A percentile compares a stretch with the other conserved stretches of the same genome.
Evolutionary conservation across 1,284 basidiomycete genomes (phyloP).

Genomic region (Ganoderma meredithae): DNA sequence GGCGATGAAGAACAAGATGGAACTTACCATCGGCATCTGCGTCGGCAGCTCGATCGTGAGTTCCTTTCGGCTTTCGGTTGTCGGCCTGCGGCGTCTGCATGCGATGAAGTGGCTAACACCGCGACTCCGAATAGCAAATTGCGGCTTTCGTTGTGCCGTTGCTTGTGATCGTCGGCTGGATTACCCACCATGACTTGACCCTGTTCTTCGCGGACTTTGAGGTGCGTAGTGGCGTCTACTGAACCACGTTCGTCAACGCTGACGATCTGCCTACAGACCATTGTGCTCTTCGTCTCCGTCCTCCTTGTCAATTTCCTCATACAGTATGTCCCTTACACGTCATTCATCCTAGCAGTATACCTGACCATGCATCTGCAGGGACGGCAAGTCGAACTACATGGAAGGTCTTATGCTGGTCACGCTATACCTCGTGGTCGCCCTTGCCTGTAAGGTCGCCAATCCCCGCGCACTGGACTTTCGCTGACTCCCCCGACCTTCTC

Average conservation of each 20-base stretch:
- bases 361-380: slow-evolving; percentile 47
- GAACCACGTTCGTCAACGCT: slow-evolving; percentile 19
- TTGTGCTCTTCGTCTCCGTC: slow-evolving; percentile 85
- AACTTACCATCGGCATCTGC: slow-evolving; percentile 87
- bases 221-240: slow-evolving; percentile 44
- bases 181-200: slow-evolving; percentile 80
- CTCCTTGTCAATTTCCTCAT: slow-evolving; percentile 83
- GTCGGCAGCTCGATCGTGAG: slow-evolving; percentile 89
- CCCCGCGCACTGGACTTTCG: not conserved
- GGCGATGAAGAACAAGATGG: slow-evolving; percentile 90
- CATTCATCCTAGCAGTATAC: not conserved
- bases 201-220: slow-evolving; percentile 86
- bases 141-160: slow-evolving; percentile 88
- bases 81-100: not conserved
- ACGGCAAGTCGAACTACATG: slow-evolving; percentile 89
- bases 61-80: slow-evolving; percentile 23
- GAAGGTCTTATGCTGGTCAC: slow-evolving; percentile 75
- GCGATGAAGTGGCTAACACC: not conserved
- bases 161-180: slow-evolving; percentile 86
- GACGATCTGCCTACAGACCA: slow-evolving; percentile 62
- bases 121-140: slow-evolving; percentile 69
- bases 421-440: slow-evolving; percentile 44
- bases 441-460: slow-evolving; percentile 37
- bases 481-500: slow-evolving; percentile 5
- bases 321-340: slow-evolving; percentile 55